phyloP scores from a whole-genome alignment of 257 asterid genomes.

The Ilex aquifolium region DNA sequence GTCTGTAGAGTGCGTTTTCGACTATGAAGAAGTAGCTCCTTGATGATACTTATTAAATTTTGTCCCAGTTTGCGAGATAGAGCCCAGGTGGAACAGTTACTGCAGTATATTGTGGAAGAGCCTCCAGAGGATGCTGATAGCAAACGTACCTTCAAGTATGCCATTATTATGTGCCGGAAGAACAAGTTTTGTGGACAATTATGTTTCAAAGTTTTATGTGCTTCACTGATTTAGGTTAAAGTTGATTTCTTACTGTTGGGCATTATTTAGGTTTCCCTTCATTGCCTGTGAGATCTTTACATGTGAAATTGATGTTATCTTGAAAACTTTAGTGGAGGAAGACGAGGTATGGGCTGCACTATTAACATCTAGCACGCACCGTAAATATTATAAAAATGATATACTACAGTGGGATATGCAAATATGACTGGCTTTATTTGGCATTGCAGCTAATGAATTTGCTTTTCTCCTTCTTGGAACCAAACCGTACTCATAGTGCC shows the following conservation, averaged over 20 bases:
- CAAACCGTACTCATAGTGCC: slow-evolving; percentile 79
- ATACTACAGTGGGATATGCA: neutral
- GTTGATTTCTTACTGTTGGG: slow-evolving; percentile 8
- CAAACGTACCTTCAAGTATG: slow-evolving; percentile 84
- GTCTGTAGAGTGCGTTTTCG: neutral
- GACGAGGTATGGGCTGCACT: slow-evolving; percentile 63
- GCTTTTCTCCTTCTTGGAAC: slow-evolving; percentile 93
- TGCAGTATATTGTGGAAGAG: slow-evolving; percentile 75
- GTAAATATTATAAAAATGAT: no score
- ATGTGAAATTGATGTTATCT: slow-evolving; percentile 94
- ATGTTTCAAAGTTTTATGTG: neutral
- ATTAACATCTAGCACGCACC: neutral
- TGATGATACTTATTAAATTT: neutral
- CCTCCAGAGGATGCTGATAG: slow-evolving; percentile 85
- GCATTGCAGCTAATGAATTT: slow-evolving; percentile 78
- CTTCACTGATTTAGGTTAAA: neutral
- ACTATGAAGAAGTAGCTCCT: neutral
- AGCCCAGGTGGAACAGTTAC: slow-evolving; percentile 81
- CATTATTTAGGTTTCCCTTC: slow-evolving; percentile 76
- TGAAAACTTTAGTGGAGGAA: slow-evolving; percentile 91
- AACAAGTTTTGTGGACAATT: neutral
- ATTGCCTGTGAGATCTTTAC: slow-evolving; percentile 95
- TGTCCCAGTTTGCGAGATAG: slow-evolving; percentile 81
- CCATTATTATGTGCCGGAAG: slow-evolving; percentile 9
- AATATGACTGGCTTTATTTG: neutral